Conservation (phyloP, 257 asterid species). For the Nemophila menziesii region DNA sequence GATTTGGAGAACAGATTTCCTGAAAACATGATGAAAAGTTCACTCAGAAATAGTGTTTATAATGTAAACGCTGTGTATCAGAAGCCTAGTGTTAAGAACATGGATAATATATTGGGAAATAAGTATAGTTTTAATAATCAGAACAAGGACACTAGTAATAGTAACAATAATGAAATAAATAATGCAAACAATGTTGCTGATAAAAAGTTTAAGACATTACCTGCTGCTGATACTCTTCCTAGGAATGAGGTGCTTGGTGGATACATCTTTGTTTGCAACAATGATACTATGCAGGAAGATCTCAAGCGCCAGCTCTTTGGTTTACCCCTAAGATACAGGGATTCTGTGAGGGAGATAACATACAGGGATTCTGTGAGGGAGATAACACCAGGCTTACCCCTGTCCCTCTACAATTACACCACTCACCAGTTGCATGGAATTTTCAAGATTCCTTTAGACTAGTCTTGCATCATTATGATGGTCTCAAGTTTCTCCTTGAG, state of each 20-base stretch:
- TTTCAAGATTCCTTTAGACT: constrained; percentile 94
- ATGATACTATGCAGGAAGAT: constrained; percentile 97
- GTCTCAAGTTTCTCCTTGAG: constrained; percentile 93
- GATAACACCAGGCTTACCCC: too few species aligned
- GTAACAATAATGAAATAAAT: constrained; percentile 11
- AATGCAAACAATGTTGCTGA: constrained; percentile 39
- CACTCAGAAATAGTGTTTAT: constrained; percentile 36
- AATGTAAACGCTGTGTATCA: constrained; percentile 49
- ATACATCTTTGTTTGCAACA: constrained; percentile 92
- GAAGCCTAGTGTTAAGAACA: constrained; percentile 33
- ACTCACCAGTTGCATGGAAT: too few species aligned
- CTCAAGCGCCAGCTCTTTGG: constrained; percentile 84
- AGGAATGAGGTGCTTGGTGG: constrained; percentile 93
- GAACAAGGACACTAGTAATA: constrained; percentile 37
- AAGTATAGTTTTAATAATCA: constrained; percentile 32
- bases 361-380: too few species aligned
- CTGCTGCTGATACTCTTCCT: constrained; percentile 83
- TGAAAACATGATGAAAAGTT: constrained; percentile 36
- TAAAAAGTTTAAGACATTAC: constrained; percentile 93
- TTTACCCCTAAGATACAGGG: too few species aligned
- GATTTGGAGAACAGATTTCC: constrained; percentile 53
- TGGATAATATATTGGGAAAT: constrained; percentile 40
- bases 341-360: too few species aligned
- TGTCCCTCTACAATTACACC: too few species aligned
- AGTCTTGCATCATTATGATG: constrained; percentile 88